Percentiles rank a stretch among this genome's conserved stretches.
Conservation (phyloP, 148 eudicot species). For the Euryodendron excelsum region DNA sequence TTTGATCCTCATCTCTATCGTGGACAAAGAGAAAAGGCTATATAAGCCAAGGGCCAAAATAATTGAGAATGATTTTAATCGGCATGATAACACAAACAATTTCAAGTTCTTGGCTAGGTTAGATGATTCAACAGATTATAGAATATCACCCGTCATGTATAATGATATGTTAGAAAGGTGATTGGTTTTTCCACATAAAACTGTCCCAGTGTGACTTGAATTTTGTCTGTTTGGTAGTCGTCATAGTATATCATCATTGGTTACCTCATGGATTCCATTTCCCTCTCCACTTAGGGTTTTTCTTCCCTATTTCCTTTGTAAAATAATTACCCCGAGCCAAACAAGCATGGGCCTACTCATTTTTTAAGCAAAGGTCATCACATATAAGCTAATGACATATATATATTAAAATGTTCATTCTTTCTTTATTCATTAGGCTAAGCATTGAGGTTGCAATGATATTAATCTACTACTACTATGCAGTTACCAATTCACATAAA, state of each 20-base stretch:
- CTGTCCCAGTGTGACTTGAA: neutral
- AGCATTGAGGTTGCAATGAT: neutral
- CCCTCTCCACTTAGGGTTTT: neutral
- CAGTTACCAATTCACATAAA: neutral
- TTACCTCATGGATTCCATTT: slow-evolving; percentile 4
- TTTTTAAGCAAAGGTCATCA: slow-evolving; percentile 5
- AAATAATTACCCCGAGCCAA: neutral
- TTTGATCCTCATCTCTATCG: neutral
- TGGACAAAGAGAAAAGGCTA: neutral
- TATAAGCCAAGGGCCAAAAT: neutral
- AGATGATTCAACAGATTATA: no score
- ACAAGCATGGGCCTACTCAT: neutral
- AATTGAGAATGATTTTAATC: neutral
- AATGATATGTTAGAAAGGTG: no score
- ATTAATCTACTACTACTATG: neutral
- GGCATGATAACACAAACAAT: neutral
- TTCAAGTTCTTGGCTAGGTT: no score
- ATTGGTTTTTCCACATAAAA: neutral
- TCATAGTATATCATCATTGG: neutral
- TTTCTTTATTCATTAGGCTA: neutral
- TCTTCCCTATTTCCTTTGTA: neutral
- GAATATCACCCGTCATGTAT: no score
- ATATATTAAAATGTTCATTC: neutral
- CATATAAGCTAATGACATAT: neutral
- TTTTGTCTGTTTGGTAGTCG: neutral